Evolutionary conservation across 768 basidiomycete genomes (phyloP).

Genomic region (Mycena vitilis): DNA sequence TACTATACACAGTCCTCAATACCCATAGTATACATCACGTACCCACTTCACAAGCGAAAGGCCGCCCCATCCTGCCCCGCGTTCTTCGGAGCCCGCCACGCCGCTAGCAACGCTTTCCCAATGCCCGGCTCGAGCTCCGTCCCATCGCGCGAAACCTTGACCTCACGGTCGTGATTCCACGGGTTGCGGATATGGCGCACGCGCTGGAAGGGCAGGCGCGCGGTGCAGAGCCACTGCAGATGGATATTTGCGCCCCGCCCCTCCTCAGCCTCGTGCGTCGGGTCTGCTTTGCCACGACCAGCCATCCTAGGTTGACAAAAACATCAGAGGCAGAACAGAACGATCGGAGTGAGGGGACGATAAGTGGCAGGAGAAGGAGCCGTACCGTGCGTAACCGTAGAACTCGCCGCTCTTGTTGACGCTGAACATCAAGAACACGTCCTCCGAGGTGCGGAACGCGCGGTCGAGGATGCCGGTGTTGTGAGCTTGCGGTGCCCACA

Average conservation of each 20-base stretch:
- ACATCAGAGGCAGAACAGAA: too few species aligned
- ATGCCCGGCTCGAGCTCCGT: constrained; percentile 90
- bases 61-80: too few species aligned
- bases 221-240: constrained; percentile 84
- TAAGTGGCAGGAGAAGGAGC: not conserved
- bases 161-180: constrained; percentile 89
- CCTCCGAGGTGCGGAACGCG: constrained; percentile 88
- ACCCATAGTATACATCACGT: too few species aligned
- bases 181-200: constrained; percentile 88
- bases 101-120: constrained; percentile 74
- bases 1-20: too few species aligned
- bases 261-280: constrained; percentile 44
- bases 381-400: constrained; percentile 89
- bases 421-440: constrained; percentile 91
- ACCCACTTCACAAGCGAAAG: too few species aligned
- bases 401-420: constrained; percentile 96
- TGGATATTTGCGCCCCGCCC: constrained; percentile 81
- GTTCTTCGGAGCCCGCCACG: constrained; percentile 58
- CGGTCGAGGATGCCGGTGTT: constrained; percentile 94
- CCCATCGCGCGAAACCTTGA: constrained; percentile 89
- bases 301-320: too few species aligned
- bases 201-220: constrained; percentile 77
- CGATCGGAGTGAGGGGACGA: not conserved
- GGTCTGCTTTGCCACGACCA: not conserved
- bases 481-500: constrained; percentile 95